Base-by-base conservation (phyloP, 805 yeast species). In the Nakazawaea laoshanensis region DNA sequence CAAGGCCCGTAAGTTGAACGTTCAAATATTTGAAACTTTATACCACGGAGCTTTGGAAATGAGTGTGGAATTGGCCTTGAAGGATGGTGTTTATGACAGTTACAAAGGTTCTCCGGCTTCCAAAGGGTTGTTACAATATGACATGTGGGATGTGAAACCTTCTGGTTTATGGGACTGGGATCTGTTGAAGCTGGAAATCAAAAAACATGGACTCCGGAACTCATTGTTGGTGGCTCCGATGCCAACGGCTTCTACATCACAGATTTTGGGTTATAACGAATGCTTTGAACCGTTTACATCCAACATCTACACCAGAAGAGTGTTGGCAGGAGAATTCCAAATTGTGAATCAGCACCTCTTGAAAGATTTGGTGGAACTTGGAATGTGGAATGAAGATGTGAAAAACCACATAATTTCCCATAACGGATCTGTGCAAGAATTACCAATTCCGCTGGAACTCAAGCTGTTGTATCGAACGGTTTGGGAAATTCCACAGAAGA, bases 171-270 rank as follows among this genome's bases (percentile, higher is more conserved):
- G 62, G 61, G 74, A 70, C 44, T 72, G 79, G 79, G 77, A 69
- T 44, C 33, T 55, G n/a, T 56, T 72, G 45, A 72, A 70, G 53
- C 63, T 57, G 40, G 55, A 61, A 37, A 55, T 72, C 46, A 61
- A 63, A 32, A 57, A 60, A 41, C 59, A 63, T 47, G 79, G 79
- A 29, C 45, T 72, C 29, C 63, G 79, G 55, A 72, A 72, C 56
- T 72, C 79, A 23, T 59, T 72, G 43, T 63, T 72, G 43, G 76
- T 72, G 41, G 79, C 79, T 1, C 77, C 77, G 40, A 72, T 72
- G 79, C 79, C 79, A 27, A 72, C 79, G 38, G 78, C 78, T n/a
- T 72, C 78, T 16, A 72, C 78, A 4, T 72, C 78, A 7, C 79
- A 72, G 51, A 72, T 72, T 40, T 61, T 72, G 48, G 79, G 78